Evolutionary conservation across 2,329 filamentous ascomycete species (phyloP).

Genomic region (Microcyclospora tardicrescens): DNA sequence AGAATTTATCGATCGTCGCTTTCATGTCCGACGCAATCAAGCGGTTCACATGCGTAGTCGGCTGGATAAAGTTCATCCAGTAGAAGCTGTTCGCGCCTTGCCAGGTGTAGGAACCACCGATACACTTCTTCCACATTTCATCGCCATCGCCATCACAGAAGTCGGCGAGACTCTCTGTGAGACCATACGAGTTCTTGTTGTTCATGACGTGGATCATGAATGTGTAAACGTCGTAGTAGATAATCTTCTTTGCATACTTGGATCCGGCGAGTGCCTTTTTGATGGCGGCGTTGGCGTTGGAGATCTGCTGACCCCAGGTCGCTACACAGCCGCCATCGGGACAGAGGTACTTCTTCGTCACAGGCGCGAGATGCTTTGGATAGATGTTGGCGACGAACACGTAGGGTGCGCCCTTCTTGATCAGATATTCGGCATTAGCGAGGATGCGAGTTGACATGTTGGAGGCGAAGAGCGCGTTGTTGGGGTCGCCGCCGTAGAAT

Average conservation of each 20-base stretch:
- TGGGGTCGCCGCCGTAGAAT: slow-evolving; percentile 13
- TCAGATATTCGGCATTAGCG: slow-evolving; percentile 8
- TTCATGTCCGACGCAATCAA: slow-evolving; percentile 14
- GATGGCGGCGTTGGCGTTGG: slow-evolving; percentile 10
- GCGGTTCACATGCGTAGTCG: slow-evolving; percentile 10
- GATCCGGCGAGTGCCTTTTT: slow-evolving; percentile 4
- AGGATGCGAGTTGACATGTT: slow-evolving; percentile 6
- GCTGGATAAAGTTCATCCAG: slow-evolving; percentile 14
- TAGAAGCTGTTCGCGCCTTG: slow-evolving; percentile 8
- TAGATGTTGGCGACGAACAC: slow-evolving; percentile 16
- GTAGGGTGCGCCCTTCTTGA: slow-evolving; percentile 12
- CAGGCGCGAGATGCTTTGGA: slow-evolving; percentile 12
- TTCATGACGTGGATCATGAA: slow-evolving; percentile 9
- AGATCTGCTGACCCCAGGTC: slow-evolving; percentile 9
- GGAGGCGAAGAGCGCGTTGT: slow-evolving; percentile 9
- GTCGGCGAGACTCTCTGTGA: slow-evolving; percentile 8
- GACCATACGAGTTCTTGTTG: slow-evolving; percentile 7
- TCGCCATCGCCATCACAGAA: slow-evolving; percentile 11
- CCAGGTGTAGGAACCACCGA: slow-evolving; percentile 6
- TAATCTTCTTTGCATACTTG: slow-evolving; percentile 9
- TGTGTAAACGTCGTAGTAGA: slow-evolving; percentile 13
- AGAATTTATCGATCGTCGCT: slow-evolving; percentile 6
- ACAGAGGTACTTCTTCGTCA: slow-evolving; percentile 10
- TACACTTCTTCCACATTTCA: slow-evolving; percentile 10
- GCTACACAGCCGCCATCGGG: slow-evolving; percentile 5